Base-by-base conservation (phyloP, 2,329 filamentous ascomycete species). In the Colletotrichum orbiculare region DNA sequence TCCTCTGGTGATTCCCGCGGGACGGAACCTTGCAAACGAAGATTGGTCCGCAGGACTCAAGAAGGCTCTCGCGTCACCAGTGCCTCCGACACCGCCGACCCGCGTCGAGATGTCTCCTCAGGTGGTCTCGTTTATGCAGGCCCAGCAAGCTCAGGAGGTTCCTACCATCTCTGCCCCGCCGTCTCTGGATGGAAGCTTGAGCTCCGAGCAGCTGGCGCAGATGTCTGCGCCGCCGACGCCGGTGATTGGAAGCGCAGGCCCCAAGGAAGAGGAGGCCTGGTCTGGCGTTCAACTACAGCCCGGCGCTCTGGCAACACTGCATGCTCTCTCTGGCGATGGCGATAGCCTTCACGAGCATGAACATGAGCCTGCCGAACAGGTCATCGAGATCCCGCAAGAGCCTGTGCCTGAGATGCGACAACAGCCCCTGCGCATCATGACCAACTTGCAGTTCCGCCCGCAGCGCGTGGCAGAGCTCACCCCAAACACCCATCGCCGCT, bases 201-300 rank as follows among this genome's bases (percentile, higher is more conserved):
- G 89, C 8, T 97, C 94, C 2, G 94, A 97, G 73, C 94, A 97
- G 75, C 86, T 96, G 76, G 92, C 93, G 2, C 86, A 85, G 57
- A 85, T 94, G 75, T 97, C 93, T 72, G 93, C 93, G 53, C 94
- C 95, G 6, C 88, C 92, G 10, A 97, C 94, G 1, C 94, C 94
- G 12, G 85, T 95, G 66, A 84, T 92, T 69, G 87, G 83, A 13
- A 80, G 82, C 61, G 80, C 82, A 25, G 83, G 87, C 37, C 80
- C 81, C 9, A 81, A 83, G 41, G 85, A 87, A 37, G 86, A 87
- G 50, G 81, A 85, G 64, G 85, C 87, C 60, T 97, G 93, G 93
- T 83, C 81, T 35, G 91, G 91, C 2, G 86, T 94, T 38, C 86
- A 87, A 70, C 87, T 97, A 46, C 91, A 96, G 72, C 89, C 91